phyloP scores from a whole-genome alignment of 2,329 filamentous ascomycete genomes.

The Talaromyces sp. region DNA sequence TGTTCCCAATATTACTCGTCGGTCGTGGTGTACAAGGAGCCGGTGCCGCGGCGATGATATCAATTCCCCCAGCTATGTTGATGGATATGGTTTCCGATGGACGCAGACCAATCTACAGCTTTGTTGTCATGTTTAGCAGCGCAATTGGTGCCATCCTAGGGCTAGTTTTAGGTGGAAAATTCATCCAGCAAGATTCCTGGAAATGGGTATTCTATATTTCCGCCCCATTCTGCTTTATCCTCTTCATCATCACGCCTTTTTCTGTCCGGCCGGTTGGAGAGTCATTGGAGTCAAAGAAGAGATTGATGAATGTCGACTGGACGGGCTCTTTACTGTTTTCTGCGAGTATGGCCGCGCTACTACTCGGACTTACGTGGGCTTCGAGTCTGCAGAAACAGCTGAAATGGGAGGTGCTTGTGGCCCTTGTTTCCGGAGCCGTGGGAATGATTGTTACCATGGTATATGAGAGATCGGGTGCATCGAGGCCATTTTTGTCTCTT shows the following conservation, averaged over 20 bases:
- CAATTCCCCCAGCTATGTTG: conserved; percentile 8
- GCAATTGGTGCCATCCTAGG: conserved; percentile 13
- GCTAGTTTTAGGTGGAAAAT: not conserved
- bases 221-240: conserved; percentile 9
- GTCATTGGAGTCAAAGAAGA: not conserved
- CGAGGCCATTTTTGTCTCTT: conserved; percentile 12
- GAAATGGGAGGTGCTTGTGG: conserved; percentile 6
- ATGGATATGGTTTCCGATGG: conserved; percentile 10
- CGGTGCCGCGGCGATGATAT: conserved; percentile 12
- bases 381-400: not conserved
- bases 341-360: conserved; percentile 10
- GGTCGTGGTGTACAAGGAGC: conserved; percentile 17
- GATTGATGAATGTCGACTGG: conserved; percentile 18
- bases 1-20: conserved; percentile 15
- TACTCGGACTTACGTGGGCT: conserved; percentile 15
- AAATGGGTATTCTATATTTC: conserved; percentile 20
- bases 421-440: conserved; percentile 6
- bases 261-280: conserved; percentile 13
- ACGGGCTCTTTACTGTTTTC: conserved; percentile 15
- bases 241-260: conserved; percentile 6
- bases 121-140: conserved; percentile 1
- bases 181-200: conserved; percentile 11
- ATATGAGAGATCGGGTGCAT: conserved; percentile 16
- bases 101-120: conserved; percentile 12
- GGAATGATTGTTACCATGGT: conserved; percentile 8